Evolutionary conservation across 2,329 filamentous ascomycete species (phyloP).

Genomic region (Sporothrix pseudoabietina): DNA sequence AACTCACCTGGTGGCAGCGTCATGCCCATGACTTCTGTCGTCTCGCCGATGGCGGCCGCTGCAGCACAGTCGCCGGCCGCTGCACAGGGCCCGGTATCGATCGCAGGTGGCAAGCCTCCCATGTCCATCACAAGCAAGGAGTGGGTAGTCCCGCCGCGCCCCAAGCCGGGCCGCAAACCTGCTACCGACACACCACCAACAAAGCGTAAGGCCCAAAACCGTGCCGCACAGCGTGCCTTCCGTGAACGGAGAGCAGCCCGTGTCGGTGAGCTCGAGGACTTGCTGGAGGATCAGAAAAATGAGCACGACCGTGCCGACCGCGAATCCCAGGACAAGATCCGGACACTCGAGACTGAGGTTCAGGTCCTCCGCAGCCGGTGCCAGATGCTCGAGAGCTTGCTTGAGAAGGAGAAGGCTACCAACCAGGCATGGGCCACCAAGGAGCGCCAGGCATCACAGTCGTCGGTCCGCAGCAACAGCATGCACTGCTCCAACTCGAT

Average conservation of each 20-base stretch:
- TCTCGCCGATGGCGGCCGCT: conserved; percentile 45
- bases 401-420: conserved; percentile 55
- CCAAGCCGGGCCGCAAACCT: conserved; percentile 90
- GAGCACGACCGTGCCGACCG: conserved; percentile 59
- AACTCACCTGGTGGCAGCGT: conserved; percentile 42
- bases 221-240: conserved; percentile 88
- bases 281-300: conserved; percentile 63
- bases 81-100: conserved; percentile 33
- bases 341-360: conserved; percentile 64
- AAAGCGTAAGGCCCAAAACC: conserved; percentile 92
- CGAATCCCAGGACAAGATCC: conserved; percentile 60
- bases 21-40: conserved; percentile 53
- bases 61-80: conserved; percentile 45
- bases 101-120: conserved; percentile 43
- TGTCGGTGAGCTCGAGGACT: conserved; percentile 73
- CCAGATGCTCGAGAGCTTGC: conserved; percentile 63
- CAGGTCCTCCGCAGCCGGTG: conserved; percentile 66
- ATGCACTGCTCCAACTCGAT: conserved; percentile 23
- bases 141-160: conserved; percentile 82
- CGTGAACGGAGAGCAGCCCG: conserved; percentile 82
- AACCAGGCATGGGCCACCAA: conserved; percentile 29
- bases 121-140: conserved; percentile 74
- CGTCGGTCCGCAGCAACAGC: conserved; percentile 29
- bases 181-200: conserved; percentile 90
- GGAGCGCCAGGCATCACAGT: conserved; percentile 31